Base-by-base conservation (phyloP, 495 filamentous ascomycete genomes). In the Tuber brumale region DNA sequence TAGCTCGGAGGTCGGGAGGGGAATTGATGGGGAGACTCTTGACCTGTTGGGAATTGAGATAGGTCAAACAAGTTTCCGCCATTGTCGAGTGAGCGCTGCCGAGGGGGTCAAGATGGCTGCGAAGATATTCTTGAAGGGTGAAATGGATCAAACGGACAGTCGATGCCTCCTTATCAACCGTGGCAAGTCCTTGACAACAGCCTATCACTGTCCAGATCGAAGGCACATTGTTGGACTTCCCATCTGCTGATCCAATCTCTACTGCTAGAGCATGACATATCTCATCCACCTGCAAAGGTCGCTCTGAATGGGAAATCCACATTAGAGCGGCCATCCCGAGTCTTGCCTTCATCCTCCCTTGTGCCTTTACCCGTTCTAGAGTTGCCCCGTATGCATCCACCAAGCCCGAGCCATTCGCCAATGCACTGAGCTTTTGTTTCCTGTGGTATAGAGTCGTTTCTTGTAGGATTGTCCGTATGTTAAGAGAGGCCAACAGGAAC, bases 71-170 rank as follows among this genome's bases (percentile, higher is more conserved):
- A 66, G 57, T 66, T 66, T 66, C 57, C 4, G 57, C 57, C 57
- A 66, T 66, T 31, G n/a, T 66, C n/a, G 27, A 66, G 57, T 66
- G 57, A 66, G 57, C 10, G n/a, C n/a, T 66, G 27, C n/a, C 57
- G 18, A 66, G 57, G 57, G 57, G 57, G 57, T 31, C 57, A 3
- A n/a, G 57, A 12, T 66, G 57, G 27, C 57, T 16, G 57, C 14
- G 57, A 31, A 66, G 57, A 14, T 66, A 66, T n/a, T 66, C 57
- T 66, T 66, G 57, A n/a, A 66, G n/a, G 57, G 57, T 66, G 57
- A 66, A 66, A 66, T 66, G 57, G 27, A 66, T 18, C 57, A 66
- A 31, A 3, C 57, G 57, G 57, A 66, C 57, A 6, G 57, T 66
- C 14, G 27, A 66, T 27, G 57, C 57, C 57, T 66, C 57, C 27